phyloP scores from a whole-genome alignment of 441 rosid species.

The Populus hybrid region DNA sequence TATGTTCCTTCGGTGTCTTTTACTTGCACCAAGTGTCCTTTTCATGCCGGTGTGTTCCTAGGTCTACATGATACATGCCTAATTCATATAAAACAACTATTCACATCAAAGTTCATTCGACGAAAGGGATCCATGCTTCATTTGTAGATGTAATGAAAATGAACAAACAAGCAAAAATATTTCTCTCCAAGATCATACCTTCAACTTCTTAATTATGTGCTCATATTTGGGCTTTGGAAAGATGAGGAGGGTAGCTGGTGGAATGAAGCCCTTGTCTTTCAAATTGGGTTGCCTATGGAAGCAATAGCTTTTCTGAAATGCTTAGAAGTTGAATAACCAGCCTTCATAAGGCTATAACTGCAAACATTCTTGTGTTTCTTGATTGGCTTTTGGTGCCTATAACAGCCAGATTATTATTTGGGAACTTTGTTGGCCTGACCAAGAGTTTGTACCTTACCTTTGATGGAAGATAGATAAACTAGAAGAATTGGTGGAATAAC shows the following conservation, averaged over 20 bases:
- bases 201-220: not conserved
- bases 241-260: not conserved
- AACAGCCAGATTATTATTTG: not conserved
- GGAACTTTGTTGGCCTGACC: not conserved
- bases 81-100: not conserved
- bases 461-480: not conserved
- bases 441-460: not conserved
- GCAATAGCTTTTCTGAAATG: not conserved
- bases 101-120: not conserved
- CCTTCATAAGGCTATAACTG: not conserved
- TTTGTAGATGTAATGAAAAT: not conserved
- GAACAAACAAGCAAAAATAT: not conserved
- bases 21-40: not conserved
- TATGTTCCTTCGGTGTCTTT: not conserved
- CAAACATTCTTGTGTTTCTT: not conserved
- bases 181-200: too few relatives aligned
- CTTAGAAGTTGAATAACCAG: not conserved
- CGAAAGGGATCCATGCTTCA: not conserved
- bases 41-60: not conserved
- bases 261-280: not conserved
- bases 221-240: not conserved
- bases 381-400: not conserved
- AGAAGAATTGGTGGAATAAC: not conserved
- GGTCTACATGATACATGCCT: not conserved
- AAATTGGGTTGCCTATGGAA: not conserved